Base-by-base conservation (phyloP, 2,329 filamentous ascomycete genomes). In the Lachnellula arida region DNA sequence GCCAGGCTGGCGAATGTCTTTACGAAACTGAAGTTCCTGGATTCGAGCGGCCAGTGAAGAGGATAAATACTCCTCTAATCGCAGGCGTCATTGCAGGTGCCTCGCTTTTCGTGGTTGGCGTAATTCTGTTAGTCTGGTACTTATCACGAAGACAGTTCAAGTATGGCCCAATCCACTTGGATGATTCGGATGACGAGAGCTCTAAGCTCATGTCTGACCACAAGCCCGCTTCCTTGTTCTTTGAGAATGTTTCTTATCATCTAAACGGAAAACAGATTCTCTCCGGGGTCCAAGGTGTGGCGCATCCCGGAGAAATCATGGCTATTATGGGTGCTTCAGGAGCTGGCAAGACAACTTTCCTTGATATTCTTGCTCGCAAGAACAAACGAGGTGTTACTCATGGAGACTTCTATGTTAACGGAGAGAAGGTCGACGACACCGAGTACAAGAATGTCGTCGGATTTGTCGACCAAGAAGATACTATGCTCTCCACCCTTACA, bases 251-350 rank as follows among this genome's bases (percentile, higher is more conserved):
- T 3, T 84, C 86, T 0, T 99, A 99, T 69, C 79, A 81, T 22
- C 79, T 99, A 39, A 96, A 95, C 62, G 91, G 91, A 40, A 97
- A 90, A 73, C 81, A 88, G 51, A 97, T 99, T 47, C 78, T 99
- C 2, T 80, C 81, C 15, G 84, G 82, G 14, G 87, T 99, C 35
- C 86, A 87, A 62, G 94, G 94, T 47, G 85, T 91, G 43, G 92
- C 93, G n/a, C 88, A 88, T 63, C 91, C 93, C 2, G 95, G 95
- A n/a, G 91, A 99, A 71, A 84, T 97, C 7, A 90, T 93, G 63
- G 94, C 94, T 8, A 96, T 99, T 66, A 99, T 99, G 93, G 94
- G 94, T 55, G 93, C 94, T 7, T 99, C 94, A 0, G 94, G 94
- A 32, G 95, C 94, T 43, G 94, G 94, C 57, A 99, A 99, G 75